Evolutionary conservation across 2,329 filamentous ascomycete genomes (phyloP).

Genomic region (Tolypocladium guangdongense): DNA sequence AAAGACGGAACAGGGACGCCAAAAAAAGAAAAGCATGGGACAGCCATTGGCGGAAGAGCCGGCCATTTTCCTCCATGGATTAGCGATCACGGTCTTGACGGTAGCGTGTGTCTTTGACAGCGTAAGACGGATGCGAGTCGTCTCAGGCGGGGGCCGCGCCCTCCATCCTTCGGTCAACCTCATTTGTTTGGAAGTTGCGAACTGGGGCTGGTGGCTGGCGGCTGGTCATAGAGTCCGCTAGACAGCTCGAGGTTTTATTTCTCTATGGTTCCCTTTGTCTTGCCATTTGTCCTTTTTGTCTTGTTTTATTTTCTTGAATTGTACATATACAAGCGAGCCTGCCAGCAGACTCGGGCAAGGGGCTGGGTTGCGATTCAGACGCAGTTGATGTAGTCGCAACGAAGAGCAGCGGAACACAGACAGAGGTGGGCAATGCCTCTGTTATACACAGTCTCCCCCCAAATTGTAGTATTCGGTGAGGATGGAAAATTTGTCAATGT

Average conservation of each 20-base stretch:
- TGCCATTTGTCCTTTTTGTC: slow-evolving; percentile 11
- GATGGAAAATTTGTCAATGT: background rate
- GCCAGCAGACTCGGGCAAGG: slow-evolving; percentile 17
- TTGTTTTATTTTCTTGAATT: slow-evolving; percentile 17
- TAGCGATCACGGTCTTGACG: slow-evolving; percentile 2
- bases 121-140: background rate
- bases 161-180: background rate
- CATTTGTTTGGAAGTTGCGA: background rate
- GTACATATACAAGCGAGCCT: slow-evolving; percentile 24
- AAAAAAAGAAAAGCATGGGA: slow-evolving; percentile 15
- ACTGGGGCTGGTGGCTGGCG: slow-evolving; percentile 4
- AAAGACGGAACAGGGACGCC: slow-evolving; percentile 1
- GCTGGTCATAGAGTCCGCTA: background rate
- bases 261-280: slow-evolving; percentile 19
- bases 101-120: background rate
- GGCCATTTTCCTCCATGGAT: slow-evolving; percentile 12
- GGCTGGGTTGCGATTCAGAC: slow-evolving; percentile 4
- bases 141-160: background rate
- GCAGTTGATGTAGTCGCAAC: slow-evolving; percentile 1
- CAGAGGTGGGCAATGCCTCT: slow-evolving; percentile 13
- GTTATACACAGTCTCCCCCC: slow-evolving; percentile 20
- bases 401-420: slow-evolving; percentile 13
- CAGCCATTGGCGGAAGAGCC: slow-evolving; percentile 10
- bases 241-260: slow-evolving; percentile 6
- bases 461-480: slow-evolving; percentile 17